Evolutionary conservation across 306 rosid genomes (phyloP).

Genomic region (Clitoria ternatea): DNA sequence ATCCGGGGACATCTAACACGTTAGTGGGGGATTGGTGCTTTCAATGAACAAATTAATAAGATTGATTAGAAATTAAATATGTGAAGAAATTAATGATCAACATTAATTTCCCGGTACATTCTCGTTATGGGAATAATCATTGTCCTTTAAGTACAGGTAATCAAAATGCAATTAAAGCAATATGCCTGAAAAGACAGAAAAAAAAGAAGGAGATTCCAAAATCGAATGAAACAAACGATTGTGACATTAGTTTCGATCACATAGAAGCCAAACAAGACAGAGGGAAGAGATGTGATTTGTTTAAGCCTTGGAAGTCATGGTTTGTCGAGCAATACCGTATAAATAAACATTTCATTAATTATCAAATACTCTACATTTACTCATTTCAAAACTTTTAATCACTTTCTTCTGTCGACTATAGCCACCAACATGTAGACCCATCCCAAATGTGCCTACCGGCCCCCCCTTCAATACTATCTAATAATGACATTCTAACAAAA

Average conservation of each 20-base stretch:
- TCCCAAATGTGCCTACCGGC: slow-evolving; percentile 37
- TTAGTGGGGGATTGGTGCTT: slow-evolving; percentile 27
- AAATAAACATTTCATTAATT: slow-evolving; percentile 14
- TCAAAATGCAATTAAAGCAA: slow-evolving; percentile 28
- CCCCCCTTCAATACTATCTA: slow-evolving; percentile 34
- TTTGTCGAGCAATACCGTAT: slow-evolving; percentile 54
- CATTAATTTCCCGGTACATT: slow-evolving; percentile 19
- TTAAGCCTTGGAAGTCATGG: slow-evolving; percentile 40
- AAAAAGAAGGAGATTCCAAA: slow-evolving; percentile 33
- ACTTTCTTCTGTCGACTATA: slow-evolving; percentile 45
- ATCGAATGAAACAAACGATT: slow-evolving; percentile 42
- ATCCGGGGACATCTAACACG: slow-evolving; percentile 32
- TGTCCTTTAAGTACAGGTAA: slow-evolving; percentile 24
- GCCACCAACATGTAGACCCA: slow-evolving; percentile 66
- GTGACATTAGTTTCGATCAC: slow-evolving; percentile 22
- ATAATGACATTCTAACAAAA: slow-evolving; percentile 58
- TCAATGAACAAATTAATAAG: slow-evolving; percentile 10
- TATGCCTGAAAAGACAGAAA: neutral
- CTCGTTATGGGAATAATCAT: slow-evolving; percentile 24
- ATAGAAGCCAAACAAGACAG: slow-evolving; percentile 27
- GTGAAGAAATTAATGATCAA: neutral
- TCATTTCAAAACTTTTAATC: slow-evolving; percentile 26
- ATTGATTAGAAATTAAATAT: slow-evolving; percentile 31
- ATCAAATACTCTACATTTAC: slow-evolving; percentile 25
- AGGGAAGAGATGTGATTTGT: slow-evolving; percentile 20